Evolutionary conservation across 208 protist genomes (phyloP), one percentile per base, ranked within the genome.

Genomic region (Balamuthia mandrillaris): DNA sequence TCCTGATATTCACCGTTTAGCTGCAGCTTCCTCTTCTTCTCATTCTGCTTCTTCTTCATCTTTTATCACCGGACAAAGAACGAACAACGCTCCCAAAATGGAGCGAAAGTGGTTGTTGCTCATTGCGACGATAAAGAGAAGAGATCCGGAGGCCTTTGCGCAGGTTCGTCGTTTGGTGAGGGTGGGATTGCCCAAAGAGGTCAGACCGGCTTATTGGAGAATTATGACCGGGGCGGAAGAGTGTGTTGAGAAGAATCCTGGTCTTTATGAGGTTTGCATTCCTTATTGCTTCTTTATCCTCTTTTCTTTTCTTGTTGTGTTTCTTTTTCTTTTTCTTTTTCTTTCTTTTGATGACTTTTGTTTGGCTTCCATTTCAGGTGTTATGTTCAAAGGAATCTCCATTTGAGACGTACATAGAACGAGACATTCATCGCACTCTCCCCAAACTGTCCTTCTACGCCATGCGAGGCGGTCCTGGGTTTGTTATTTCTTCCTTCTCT

Each of bases 191-290:
- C 65, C 65, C 0, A 4, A 14, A 21, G 65, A 74, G 65, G 51
- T 74, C 33, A 21, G 65, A 24, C 41, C 41, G 6, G 27, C 51
- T 27, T 74, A 74, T 42, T 74, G 65, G 65, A 21, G 33, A 18
- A 74, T 42, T n/a, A 42, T 74, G 41, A 74, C 65, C 3, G 65
- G 65, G 5, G 65, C 65, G 27, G 51, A 74, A 42, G 61, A 47
- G 12, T 49, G 65, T 42, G 12, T 74, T 24, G 65, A 74, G 65
- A 74, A 74, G 65, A 74, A 74, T 16, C 65, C 65, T 21, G 65
- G 51, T 31, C 41, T 74, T 18, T 74, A 74, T 21, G 33, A 27
- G 10, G 51, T 42, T 7, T 42, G 45, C n/a, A 37, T 74, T 3
- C n/a, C n/a, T n/a, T n/a, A n/a, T n/a, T n/a, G n/a, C n/a, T n/a